Conservation (phyloP, 1,284 basidiomycete species). For the Leccinum fallax region DNA sequence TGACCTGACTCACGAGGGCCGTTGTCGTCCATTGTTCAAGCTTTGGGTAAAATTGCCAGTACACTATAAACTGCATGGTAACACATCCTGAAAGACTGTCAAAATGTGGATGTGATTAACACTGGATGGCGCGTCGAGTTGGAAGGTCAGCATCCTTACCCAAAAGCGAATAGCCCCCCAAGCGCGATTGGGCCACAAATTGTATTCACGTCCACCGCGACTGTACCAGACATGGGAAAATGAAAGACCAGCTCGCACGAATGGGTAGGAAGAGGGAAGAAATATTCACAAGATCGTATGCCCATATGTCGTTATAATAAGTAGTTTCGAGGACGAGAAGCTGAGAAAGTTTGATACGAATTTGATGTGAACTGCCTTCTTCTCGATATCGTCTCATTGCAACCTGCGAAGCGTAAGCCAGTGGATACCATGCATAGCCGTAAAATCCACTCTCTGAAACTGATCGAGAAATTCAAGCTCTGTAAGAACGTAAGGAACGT, state of each 20-base stretch:
- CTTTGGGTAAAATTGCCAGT: conserved; percentile 20
- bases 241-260: neutral
- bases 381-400: neutral
- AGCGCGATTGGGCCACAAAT: conserved; percentile 27
- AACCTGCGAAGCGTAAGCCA: neutral
- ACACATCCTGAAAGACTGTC: conserved; percentile 30
- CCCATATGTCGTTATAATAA: neutral
- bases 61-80: conserved; percentile 30
- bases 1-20: neutral
- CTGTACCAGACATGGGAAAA: neutral
- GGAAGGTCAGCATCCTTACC: conserved; percentile 6
- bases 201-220: neutral
- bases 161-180: conserved; percentile 29
- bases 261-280: neutral
- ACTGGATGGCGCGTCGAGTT: neutral
- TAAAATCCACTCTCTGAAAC: neutral
- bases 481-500: neutral
- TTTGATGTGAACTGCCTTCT: neutral
- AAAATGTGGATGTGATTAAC: neutral
- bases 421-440: neutral
- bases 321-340: neutral
- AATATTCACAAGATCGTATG: neutral
- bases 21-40: conserved; percentile 19
- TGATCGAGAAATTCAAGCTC: neutral
- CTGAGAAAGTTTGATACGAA: neutral